phyloP scores from a whole-genome alignment of 2,329 filamentous ascomycete genomes.

The Rugonectria rugulosa region DNA sequence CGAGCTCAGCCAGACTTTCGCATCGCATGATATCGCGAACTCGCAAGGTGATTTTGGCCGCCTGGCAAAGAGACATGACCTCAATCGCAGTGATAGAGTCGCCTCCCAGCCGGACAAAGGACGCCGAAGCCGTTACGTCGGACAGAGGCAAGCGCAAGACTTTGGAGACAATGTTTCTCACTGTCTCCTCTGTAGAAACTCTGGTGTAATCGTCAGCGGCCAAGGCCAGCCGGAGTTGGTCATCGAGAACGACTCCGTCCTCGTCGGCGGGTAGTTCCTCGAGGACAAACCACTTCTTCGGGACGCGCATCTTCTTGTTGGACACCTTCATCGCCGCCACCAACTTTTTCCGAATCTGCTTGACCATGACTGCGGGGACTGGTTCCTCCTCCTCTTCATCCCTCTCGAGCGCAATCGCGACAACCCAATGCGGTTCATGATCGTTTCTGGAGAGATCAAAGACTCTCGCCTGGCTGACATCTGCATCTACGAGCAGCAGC shows the following conservation, averaged over 20 bases:
- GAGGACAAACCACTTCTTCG: slow-evolving; percentile 16
- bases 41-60: slow-evolving; percentile 52
- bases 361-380: slow-evolving; percentile 1
- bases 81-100: slow-evolving; percentile 58
- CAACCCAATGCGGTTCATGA: slow-evolving; percentile 8
- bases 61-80: slow-evolving; percentile 48
- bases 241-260: slow-evolving; percentile 1
- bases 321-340: slow-evolving; percentile 10
- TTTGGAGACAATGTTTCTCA: slow-evolving; percentile 14
- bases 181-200: slow-evolving; percentile 13
- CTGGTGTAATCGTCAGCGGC: slow-evolving; percentile 8
- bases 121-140: slow-evolving; percentile 6
- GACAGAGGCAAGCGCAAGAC: slow-evolving; percentile 16
- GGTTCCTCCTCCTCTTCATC: slow-evolving; percentile 1
- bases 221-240: slow-evolving; percentile 10
- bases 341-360: slow-evolving; percentile 10
- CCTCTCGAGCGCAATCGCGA: slow-evolving; percentile 8
- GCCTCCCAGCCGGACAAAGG: slow-evolving; percentile 44
- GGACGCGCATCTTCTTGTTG: slow-evolving; percentile 15
- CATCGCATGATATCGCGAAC: slow-evolving; percentile 15
- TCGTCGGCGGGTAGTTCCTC: slow-evolving; percentile 10
- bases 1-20: slow-evolving; percentile 12
- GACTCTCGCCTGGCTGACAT: slow-evolving; percentile 11
- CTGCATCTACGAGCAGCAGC: slow-evolving; percentile 12
- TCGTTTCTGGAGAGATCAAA: slow-evolving; percentile 7